Evolutionary conservation across 2,329 filamentous ascomycete genomes (phyloP), one percentile per base, ranked within the genome.

Genomic region (Pyrenophora teres): DNA sequence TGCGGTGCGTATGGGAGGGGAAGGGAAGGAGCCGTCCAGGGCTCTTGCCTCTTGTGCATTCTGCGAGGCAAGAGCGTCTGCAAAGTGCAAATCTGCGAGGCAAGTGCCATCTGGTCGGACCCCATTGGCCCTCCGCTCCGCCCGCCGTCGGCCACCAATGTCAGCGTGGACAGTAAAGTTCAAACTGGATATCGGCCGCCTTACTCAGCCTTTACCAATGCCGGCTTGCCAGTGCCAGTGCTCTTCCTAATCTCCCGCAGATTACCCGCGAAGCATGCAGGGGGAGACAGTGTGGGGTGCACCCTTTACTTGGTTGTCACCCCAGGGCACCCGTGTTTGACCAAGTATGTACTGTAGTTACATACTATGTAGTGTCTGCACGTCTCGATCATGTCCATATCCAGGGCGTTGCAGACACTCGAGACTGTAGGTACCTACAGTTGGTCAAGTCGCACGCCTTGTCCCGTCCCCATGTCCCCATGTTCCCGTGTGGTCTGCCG

Each of bases 241-340:
- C 19, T 16, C 32, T 56, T 59, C 60, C 42, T 56, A 57, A 65
- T 65, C 40, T 52, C 62, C 62, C 60, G 62, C 52, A 54, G 54
- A 57, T 56, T 60, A 62, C 49, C 63, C 62, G 58, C 49, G 12
- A 16, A 9, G 30, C 4, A 49, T 50, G 40, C 52, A 56, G 49
- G 49, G 54, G 36, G 30, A 30, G 19, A 37, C 48, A 62, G 63
- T 62, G 59, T 64, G 64, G 65, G 59, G 48, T 38, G 40, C 41
- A 43, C 46, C 46, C 38, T 50, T 53, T 30, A 46, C 15, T 15
- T 15, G 15, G 15, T 15, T 15, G 15, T 15, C 35, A 47, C 43
- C 21, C 19, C 46, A 49, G 38, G 27, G 32, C 18, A 39, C 32
- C 51, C 38, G 41, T 40, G 47, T 46, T 46, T 51, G 42, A 47